Evolutionary conservation across 345 rosid genomes (phyloP).

Genomic region (Pelargonium nanum): DNA sequence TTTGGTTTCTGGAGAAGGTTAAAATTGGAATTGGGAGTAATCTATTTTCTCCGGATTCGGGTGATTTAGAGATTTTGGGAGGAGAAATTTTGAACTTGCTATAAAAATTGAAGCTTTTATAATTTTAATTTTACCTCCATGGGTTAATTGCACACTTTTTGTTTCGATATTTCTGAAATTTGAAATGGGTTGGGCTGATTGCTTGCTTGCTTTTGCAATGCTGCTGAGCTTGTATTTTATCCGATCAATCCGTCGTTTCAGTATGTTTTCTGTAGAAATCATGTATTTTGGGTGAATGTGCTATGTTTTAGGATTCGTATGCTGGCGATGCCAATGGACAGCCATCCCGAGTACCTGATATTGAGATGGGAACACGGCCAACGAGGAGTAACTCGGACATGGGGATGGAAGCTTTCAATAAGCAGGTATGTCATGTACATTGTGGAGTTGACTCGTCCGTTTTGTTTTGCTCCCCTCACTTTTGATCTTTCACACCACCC

Average conservation of each 20-base stretch:
- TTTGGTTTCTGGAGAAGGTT: not conserved
- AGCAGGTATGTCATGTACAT: slow-evolving; percentile 31
- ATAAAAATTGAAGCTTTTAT: not conserved
- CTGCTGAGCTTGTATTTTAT: not conserved
- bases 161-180: not conserved
- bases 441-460: not conserved
- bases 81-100: not conserved
- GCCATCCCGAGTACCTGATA: slow-evolving; percentile 26
- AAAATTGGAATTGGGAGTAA: not conserved
- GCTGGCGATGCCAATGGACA: slow-evolving; percentile 25
- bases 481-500: not conserved
- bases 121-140: too few relatives aligned
- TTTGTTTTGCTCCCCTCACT: not conserved
- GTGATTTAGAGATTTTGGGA: too few relatives aligned
- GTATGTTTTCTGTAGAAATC: not conserved
- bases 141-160: too few relatives aligned
- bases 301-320: slow-evolving; percentile 39
- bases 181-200: not conserved
- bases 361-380: slow-evolving; percentile 48
- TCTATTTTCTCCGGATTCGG: not conserved
- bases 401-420: slow-evolving; percentile 61
- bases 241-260: not conserved
- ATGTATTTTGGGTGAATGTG: not conserved
- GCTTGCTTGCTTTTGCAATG: too few relatives aligned
- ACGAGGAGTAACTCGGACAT: slow-evolving; percentile 37